phyloP scores from a whole-genome alignment of 1,284 basidiomycete species.

The Wallemia ichthyophaga region DNA sequence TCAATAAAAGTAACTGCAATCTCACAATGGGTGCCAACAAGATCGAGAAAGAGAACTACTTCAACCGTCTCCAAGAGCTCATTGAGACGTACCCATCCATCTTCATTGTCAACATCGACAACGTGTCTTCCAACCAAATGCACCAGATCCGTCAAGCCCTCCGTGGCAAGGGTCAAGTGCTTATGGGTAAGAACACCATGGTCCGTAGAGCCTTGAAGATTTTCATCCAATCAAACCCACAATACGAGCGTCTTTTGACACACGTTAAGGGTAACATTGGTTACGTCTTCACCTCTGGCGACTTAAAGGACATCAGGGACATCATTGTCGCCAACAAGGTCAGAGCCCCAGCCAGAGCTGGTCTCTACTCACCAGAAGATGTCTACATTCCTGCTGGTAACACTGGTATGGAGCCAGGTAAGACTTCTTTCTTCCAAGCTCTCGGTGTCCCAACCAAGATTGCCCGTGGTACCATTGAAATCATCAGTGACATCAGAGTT shows the following conservation, averaged over 20 bases:
- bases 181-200: constrained; percentile 99
- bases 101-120: constrained; percentile 98
- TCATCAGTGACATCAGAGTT: constrained; percentile 88
- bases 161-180: constrained; percentile 79
- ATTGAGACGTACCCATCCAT: constrained; percentile 76
- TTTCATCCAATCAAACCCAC: constrained; percentile 62
- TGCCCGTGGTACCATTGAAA: constrained; percentile 99
- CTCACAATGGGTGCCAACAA: constrained; percentile 70
- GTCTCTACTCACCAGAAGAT: constrained; percentile 75
- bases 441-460: constrained; percentile 99
- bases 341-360: constrained; percentile 89
- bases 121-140: constrained; percentile 98
- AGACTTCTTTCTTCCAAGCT: constrained; percentile 99
- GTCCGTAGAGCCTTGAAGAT: constrained; percentile 86
- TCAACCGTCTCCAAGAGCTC: constrained; percentile 75
- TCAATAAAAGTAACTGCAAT: neutral
- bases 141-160: constrained; percentile 92
- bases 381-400: constrained; percentile 80
- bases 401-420: constrained; percentile 99
- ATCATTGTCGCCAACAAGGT: constrained; percentile 89
- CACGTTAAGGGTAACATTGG: constrained; percentile 93
- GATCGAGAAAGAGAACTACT: constrained; percentile 76
- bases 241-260: constrained; percentile 86
- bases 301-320: constrained; percentile 83
- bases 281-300: constrained; percentile 83